Percentiles rank a stretch among this genome's conserved stretches.
These are phyloP conservation scores for Penicillium sp. DNA, from an alignment of 2,329 filamentous ascomycete genomes.

Conservation along the genomic window DNA sequence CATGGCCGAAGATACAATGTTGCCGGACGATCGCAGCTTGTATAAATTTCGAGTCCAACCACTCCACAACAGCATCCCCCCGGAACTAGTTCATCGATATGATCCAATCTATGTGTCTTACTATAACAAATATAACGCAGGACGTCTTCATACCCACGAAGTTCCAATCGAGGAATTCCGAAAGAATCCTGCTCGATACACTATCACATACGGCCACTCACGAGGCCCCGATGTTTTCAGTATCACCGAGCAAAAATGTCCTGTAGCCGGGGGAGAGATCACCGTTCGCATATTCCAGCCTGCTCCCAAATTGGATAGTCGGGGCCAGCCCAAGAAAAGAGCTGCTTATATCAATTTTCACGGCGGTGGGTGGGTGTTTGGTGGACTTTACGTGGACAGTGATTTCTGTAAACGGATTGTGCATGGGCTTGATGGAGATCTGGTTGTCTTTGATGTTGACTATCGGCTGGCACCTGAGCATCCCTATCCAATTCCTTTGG, in stretches of 20 bases:
- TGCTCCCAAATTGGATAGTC: slow-evolving; percentile 18
- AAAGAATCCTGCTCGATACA: slow-evolving; percentile 37
- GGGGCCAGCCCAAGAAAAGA: slow-evolving; percentile 28
- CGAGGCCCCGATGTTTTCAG: slow-evolving; percentile 33
- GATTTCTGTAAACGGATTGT: slow-evolving; percentile 41
- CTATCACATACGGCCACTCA: slow-evolving; percentile 37
- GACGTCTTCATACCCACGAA: slow-evolving; percentile 41
- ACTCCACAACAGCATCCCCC: slow-evolving; percentile 41
- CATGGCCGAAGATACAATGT: too few relatives aligned
- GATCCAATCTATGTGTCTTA: slow-evolving; percentile 40
- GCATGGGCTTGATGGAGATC: slow-evolving; percentile 32
- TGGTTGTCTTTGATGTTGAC: slow-evolving; percentile 43
- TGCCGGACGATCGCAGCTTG: slow-evolving; percentile 18
- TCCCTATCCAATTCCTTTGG: slow-evolving; percentile 34
- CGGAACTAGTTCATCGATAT: slow-evolving; percentile 33
- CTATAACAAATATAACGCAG: slow-evolving; percentile 41
- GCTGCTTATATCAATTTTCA: slow-evolving; percentile 42
- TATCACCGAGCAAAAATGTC: slow-evolving; percentile 39
- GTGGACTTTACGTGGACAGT: slow-evolving; percentile 35
- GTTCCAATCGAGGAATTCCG: slow-evolving; percentile 38
- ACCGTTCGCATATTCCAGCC: slow-evolving; percentile 40
- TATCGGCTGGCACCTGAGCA: slow-evolving; percentile 41
- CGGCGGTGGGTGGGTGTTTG: slow-evolving; percentile 43
- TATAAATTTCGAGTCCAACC: slow-evolving; percentile 31
- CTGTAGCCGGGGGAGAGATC: slow-evolving; percentile 38